These are phyloP conservation scores for Pseudogymnoascus sp. DNA, from an alignment of 2,329 filamentous ascomycete genomes.

Conservation along the genomic window DNA sequence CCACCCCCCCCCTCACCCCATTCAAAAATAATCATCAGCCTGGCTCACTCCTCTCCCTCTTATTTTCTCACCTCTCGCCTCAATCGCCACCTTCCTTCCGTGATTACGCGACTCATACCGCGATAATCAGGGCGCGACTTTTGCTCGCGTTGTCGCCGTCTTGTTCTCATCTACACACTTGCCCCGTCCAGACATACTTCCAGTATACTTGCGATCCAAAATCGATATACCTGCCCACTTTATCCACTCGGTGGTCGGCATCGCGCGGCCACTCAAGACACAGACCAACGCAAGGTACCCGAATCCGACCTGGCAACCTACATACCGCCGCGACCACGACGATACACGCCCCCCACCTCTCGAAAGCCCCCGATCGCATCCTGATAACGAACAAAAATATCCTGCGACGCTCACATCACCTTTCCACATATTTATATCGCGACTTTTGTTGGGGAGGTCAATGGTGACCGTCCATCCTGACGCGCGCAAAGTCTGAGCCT, in stretches of 20 bases:
- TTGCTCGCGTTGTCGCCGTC: neutral
- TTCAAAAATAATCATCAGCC: conserved; percentile 1
- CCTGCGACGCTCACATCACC: neutral
- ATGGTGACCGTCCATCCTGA: conserved; percentile 3
- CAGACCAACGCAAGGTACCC: conserved; percentile 8
- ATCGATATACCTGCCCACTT: neutral
- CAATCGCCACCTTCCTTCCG: conserved; percentile 3
- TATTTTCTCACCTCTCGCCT: conserved; percentile 9
- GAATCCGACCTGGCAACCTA: conserved; percentile 5
- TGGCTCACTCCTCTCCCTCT: neutral
- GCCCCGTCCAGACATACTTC: neutral
- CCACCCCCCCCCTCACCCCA: neutral
- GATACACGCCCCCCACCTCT: neutral
- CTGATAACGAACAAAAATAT: conserved; percentile 1
- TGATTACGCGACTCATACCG: conserved; percentile 4
- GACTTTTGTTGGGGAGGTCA: neutral
- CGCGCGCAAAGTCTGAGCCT: conserved; percentile 5
- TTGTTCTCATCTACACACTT: neutral
- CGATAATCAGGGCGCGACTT: neutral
- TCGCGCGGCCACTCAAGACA: conserved; percentile 5
- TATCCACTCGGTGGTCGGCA: neutral
- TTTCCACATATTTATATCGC: neutral
- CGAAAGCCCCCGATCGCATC: neutral
- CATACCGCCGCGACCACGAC: neutral
- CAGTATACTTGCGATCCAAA: neutral